phyloP scores from a whole-genome alignment of 2,329 filamentous ascomycete species.

The Karstenula rhodostoma region DNA sequence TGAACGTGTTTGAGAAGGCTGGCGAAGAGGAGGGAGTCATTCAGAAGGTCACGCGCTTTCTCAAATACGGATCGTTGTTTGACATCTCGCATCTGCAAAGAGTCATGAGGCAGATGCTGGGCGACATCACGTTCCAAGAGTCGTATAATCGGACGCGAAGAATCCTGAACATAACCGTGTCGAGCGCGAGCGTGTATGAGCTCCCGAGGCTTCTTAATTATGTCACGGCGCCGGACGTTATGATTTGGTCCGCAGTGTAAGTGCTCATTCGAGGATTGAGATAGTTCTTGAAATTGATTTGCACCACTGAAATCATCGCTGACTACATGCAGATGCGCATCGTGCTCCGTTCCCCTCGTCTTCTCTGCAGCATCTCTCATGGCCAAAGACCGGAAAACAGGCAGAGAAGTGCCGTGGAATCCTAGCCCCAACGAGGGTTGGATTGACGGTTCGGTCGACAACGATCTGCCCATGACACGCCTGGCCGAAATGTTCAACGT shows the following conservation, averaged over 20 bases:
- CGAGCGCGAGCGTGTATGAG: constrained; percentile 85
- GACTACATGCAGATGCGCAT: constrained; percentile 69
- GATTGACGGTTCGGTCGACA: constrained; percentile 95
- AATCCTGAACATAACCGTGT: constrained; percentile 94
- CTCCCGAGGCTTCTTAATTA: constrained; percentile 89
- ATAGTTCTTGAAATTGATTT: not conserved
- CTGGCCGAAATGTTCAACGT: constrained; percentile 97
- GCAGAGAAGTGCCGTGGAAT: constrained; percentile 82
- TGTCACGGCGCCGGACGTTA: constrained; percentile 89
- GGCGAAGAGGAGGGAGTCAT: constrained; percentile 68
- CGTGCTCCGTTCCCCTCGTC: constrained; percentile 88
- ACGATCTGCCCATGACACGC: constrained; percentile 89
- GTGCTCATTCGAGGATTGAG: constrained; percentile 38
- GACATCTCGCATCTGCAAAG: constrained; percentile 82
- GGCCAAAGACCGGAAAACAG: constrained; percentile 84
- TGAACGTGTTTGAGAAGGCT: constrained; percentile 78
- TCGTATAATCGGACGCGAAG: constrained; percentile 93
- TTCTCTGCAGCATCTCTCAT: constrained; percentile 82
- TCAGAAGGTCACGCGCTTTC: constrained; percentile 73
- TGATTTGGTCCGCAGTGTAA: constrained; percentile 93
- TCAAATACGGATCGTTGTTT: constrained; percentile 85
- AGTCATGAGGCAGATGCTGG: constrained; percentile 82
- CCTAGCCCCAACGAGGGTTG: constrained; percentile 78
- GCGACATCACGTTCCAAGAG: constrained; percentile 93
- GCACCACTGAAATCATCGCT: constrained; percentile 15